Evolutionary conservation across 495 filamentous ascomycete species (phyloP), one percentile per base, ranked within the genome.

Genomic region (Penicillium macrosclerotiorum): DNA sequence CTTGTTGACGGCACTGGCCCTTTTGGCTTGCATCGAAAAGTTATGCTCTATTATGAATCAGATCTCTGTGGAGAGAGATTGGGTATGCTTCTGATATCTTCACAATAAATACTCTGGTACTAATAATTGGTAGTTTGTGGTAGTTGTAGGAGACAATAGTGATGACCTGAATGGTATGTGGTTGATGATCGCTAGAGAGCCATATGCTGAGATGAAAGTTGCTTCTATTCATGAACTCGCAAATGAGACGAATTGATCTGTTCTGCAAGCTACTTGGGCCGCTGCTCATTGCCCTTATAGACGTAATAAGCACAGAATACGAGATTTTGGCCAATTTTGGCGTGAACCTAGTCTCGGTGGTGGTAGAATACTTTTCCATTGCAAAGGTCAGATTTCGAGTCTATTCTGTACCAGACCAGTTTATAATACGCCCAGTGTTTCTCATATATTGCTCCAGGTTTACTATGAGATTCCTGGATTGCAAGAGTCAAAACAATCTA

Each of bases 181-280:
- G 4, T 5, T 1, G 12, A 35, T n/a, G 5, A 25, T 3, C 13
- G 16, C 9, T 8, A 22, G n/a, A n/a, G n/a, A n/a, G n/a, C 3
- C 16, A 19, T 26, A 5, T 20, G 9, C 2, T 2, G 24, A 25
- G 5, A 20, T 26, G 31, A 38, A 14, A 13, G 17, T 12, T 30
- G 7, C 8, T 47, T 16, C 23, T n/a, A 16, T 27, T 5, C 32
- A 39, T 82, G n/a, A 85, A 84, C 43, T 65, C 80, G 2, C 63
- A 67, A 7, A 85, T 86, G 76, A 67, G 83, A 8, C 68, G 82
- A 1, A 85, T 87, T 42, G 83, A 87, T 47, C 63, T 87, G 14
- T 54, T 79, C 32, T 86, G 83, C 67, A 87, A 87, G 55, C 73
- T 86, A 12, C 35, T 79, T 8, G 80, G 75, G 0, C 83, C 83